These are phyloP conservation scores for Phytophthora megakarya DNA, from an alignment of 352 stramenopile species.

Conservation along the genomic window DNA sequence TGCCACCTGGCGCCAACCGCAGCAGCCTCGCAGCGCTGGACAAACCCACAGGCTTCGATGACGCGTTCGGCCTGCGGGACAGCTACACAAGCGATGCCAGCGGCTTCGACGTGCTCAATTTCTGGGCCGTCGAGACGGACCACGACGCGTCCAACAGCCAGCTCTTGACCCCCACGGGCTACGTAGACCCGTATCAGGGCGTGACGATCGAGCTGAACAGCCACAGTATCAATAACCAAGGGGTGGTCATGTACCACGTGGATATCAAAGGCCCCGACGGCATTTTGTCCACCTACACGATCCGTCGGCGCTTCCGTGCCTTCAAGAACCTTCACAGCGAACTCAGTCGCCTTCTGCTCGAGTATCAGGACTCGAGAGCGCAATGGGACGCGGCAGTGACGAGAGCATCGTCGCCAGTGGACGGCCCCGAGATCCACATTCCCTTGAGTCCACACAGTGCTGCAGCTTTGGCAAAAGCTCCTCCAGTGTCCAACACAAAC, in stretches of 20 bases:
- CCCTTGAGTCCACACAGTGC: conserved; percentile 50
- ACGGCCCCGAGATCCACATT: conserved; percentile 41
- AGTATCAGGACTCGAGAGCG: conserved; percentile 47
- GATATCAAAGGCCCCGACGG: conserved; percentile 82
- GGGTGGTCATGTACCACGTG: conserved; percentile 89
- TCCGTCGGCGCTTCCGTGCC: conserved; percentile 75
- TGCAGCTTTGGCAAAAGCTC: conserved; percentile 28
- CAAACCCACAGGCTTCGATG: conserved; percentile 27
- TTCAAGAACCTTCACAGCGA: conserved; percentile 84
- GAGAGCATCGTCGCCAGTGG: not conserved
- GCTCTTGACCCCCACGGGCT: conserved; percentile 37
- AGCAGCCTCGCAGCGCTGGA: conserved; percentile 65
- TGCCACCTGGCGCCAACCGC: conserved; percentile 53
- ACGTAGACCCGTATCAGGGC: conserved; percentile 65
- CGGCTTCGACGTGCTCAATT: conserved; percentile 65
- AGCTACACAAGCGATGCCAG: conserved; percentile 70
- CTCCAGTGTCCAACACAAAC: conserved; percentile 44
- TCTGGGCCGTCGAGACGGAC: conserved; percentile 55
- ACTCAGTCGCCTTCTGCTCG: conserved; percentile 61
- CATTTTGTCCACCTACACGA: conserved; percentile 84
- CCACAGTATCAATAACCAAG: conserved; percentile 76
- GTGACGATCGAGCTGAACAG: conserved; percentile 73
- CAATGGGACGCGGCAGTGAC: conserved; percentile 14
- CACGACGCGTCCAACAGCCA: conserved; percentile 44
- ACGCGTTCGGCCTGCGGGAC: conserved; percentile 41